These are phyloP conservation scores for Amanita thiersii DNA, from an alignment of 768 basidiomycete genomes.

Conservation along the genomic window DNA sequence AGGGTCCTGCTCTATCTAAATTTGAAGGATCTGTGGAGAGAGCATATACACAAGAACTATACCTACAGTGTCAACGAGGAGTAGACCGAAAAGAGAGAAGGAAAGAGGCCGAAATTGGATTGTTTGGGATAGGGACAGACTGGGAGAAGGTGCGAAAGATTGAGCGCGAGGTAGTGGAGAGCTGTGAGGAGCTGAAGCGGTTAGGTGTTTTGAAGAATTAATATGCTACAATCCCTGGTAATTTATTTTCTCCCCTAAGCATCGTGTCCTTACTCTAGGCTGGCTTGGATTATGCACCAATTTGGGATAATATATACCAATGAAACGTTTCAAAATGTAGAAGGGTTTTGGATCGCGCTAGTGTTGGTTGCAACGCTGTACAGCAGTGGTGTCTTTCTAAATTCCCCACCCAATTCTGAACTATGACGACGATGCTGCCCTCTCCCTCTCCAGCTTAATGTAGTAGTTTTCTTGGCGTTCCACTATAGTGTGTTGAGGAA, in stretches of 20 bases:
- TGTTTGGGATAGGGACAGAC: slow-evolving; percentile 90
- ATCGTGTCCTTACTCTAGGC: background rate
- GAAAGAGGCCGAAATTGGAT: slow-evolving; percentile 71
- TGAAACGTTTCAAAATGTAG: background rate
- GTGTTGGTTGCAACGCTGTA: slow-evolving; percentile 1
- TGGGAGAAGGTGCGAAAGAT: slow-evolving; percentile 82
- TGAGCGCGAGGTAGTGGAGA: slow-evolving; percentile 58
- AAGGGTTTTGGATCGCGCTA: slow-evolving; percentile 1
- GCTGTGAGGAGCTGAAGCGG: slow-evolving; percentile 70
- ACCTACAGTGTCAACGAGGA: slow-evolving; percentile 63
- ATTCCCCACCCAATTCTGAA: slow-evolving; percentile 11
- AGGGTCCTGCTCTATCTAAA: slow-evolving; percentile 36
- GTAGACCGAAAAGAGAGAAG: slow-evolving; percentile 58
- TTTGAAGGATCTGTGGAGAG: slow-evolving; percentile 80
- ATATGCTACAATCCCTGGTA: slow-evolving; percentile 10
- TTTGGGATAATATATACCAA: slow-evolving; percentile 7
- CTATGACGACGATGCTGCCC: slow-evolving; percentile 21
- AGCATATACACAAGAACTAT: slow-evolving; percentile 63
- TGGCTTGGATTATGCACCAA: slow-evolving; percentile 10
- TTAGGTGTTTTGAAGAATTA: slow-evolving; percentile 38
- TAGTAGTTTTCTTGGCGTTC: slow-evolving; percentile 82
- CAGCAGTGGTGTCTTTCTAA: slow-evolving; percentile 13
- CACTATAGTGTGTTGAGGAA: slow-evolving; percentile 35
- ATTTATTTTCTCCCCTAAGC: slow-evolving; percentile 14
- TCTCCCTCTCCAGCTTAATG: slow-evolving; percentile 70